Evolutionary conservation across 2,329 filamentous ascomycete genomes (phyloP).

Genomic region (Metarhizium robertsii): DNA sequence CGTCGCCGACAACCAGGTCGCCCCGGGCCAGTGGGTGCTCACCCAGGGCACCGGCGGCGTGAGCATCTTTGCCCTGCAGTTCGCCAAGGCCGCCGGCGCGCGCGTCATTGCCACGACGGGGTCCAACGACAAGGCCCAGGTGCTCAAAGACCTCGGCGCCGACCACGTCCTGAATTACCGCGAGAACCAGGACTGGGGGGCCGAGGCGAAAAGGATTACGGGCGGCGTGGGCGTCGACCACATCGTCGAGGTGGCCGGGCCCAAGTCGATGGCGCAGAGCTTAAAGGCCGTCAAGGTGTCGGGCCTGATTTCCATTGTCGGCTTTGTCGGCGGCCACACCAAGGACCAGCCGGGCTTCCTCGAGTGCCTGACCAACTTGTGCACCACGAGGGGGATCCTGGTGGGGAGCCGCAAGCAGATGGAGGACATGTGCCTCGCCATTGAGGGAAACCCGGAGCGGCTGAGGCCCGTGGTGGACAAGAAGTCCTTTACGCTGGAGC

Average conservation of each 20-base stretch:
- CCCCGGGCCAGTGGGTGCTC: slow-evolving; percentile 49
- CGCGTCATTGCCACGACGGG: slow-evolving; percentile 40
- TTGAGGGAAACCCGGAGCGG: slow-evolving; percentile 36
- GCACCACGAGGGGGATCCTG: slow-evolving; percentile 36
- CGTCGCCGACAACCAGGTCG: slow-evolving; percentile 32
- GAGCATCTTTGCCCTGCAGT: slow-evolving; percentile 35
- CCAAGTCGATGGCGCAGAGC: slow-evolving; percentile 31
- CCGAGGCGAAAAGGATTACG: slow-evolving; percentile 31
- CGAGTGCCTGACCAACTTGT: slow-evolving; percentile 20
- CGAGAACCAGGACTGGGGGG: slow-evolving; percentile 35
- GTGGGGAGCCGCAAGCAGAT: slow-evolving; percentile 37
- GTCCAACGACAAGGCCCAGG: slow-evolving; percentile 32
- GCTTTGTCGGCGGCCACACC: slow-evolving; percentile 22
- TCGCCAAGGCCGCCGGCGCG: slow-evolving; percentile 39
- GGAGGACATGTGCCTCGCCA: slow-evolving; percentile 41
- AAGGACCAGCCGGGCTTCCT: slow-evolving; percentile 23
- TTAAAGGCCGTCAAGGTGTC: slow-evolving; percentile 34
- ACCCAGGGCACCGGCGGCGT: slow-evolving; percentile 66
- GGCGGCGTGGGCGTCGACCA: slow-evolving; percentile 36
- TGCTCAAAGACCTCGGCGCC: slow-evolving; percentile 36
- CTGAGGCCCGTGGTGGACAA: slow-evolving; percentile 37
- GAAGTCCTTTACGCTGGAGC: slow-evolving; percentile 33
- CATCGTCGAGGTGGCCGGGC: slow-evolving; percentile 27
- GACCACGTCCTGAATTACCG: slow-evolving; percentile 42
- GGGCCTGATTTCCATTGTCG: slow-evolving; percentile 34